Evolutionary conservation across 2,329 filamentous ascomycete genomes (phyloP), one percentile per base, ranked within the genome.

Genomic region (Epichloe sp.): DNA sequence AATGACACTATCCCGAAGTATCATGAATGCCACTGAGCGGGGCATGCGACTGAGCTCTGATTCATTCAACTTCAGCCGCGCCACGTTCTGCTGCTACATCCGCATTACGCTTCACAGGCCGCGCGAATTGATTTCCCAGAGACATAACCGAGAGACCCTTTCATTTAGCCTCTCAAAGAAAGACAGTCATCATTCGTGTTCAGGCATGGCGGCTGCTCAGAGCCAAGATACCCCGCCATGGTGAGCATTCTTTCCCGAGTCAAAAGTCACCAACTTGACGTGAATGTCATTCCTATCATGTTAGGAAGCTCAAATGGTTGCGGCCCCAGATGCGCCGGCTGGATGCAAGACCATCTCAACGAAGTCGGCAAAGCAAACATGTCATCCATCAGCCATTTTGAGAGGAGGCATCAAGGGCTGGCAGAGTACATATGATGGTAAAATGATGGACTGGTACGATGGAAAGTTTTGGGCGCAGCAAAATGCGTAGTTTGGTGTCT

Each of bases 371-470:
- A 70, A 21, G 66, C 63, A 8, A 59, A 62, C 4, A 65, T 79
- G 53, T 65, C 72, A 54, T 71, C 74, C 72, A 54, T 71, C 74
- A 35, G 58, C 72, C 48, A 69, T 77, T 14, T 63, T 80, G 47
- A 64, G 62, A n/a, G 76, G 74, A 10, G 77, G 76, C 4, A 72
- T 80, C 55, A 75, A 75, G 51, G 74, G 73, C 5, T 80, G 76
- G 76, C 72, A 74, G n/a, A 71, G 68, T 51, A 65, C 65, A 26
- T 75, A 73, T 54, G 67, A 67, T 21, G 71, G 72, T 6, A 60
- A 65, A 31, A 60, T 72, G 60, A 73, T 79, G 68, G 72, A 76
- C 51, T 70, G 64, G 35, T 79, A 76, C 59, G 72, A 77, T 48
- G 69, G 71, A 47, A 62, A 65, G 50, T 58, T 51, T 47, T 72